These are phyloP conservation scores for Taphrina flavorubra DNA, from an alignment of 1,139 yeast species.

Conservation along the genomic window DNA sequence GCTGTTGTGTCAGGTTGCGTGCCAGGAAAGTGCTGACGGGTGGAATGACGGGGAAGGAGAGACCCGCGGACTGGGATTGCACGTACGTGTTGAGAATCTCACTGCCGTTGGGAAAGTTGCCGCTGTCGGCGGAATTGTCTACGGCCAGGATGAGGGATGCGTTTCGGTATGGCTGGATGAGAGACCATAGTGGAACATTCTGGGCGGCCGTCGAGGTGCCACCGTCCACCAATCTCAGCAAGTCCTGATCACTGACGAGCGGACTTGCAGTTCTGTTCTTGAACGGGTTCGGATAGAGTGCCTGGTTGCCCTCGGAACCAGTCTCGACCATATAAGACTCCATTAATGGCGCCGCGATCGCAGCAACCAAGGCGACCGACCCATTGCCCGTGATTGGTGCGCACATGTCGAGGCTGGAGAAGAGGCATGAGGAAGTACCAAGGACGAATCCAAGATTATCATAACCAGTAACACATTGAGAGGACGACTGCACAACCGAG, in stretches of 20 bases:
- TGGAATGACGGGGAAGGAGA: conserved; percentile 77
- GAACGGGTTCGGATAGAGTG: conserved; percentile 58
- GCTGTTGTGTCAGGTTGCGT: conserved; percentile 57
- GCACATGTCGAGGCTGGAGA: conserved; percentile 67
- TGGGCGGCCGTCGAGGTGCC: conserved; percentile 79
- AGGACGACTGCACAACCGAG: conserved; percentile 57
- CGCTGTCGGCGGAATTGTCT: conserved; percentile 85
- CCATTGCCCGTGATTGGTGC: conserved; percentile 62
- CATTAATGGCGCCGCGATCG: conserved; percentile 50
- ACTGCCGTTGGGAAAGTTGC: conserved; percentile 63
- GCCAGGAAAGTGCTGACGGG: conserved; percentile 63
- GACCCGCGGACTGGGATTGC: conserved; percentile 68
- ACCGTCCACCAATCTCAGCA: conserved; percentile 77
- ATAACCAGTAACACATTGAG: conserved; percentile 61
- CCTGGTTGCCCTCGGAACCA: conserved; percentile 78
- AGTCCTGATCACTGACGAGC: conserved; percentile 46
- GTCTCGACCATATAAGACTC: conserved; percentile 54
- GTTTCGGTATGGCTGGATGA: conserved; percentile 70
- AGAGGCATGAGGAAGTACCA: conserved; percentile 77
- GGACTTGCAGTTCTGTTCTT: conserved; percentile 35
- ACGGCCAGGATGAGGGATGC: conserved; percentile 80
- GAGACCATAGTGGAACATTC: conserved; percentile 81
- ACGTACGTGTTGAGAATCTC: conserved; percentile 68
- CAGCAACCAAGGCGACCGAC: conserved; percentile 58
- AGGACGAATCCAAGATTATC: conserved; percentile 76